These are phyloP conservation scores for Yamadazyma mexicana DNA, from an alignment of 1,139 yeast species.

Conservation along the genomic window DNA sequence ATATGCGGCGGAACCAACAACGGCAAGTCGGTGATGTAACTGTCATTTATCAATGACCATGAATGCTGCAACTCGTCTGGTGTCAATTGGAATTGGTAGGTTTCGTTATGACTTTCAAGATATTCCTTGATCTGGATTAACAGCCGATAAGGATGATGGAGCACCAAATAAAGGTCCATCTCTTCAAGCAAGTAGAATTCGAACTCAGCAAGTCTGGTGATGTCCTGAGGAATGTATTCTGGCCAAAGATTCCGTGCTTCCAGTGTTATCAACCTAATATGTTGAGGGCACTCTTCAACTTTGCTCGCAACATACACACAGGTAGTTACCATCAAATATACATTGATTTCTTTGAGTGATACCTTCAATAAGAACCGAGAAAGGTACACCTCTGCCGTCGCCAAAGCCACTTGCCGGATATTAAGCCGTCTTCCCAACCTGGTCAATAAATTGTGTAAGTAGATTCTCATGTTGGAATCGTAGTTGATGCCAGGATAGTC, in stretches of 20 bases:
- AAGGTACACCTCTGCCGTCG: slow-evolving; percentile 85
- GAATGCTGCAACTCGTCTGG: slow-evolving; percentile 79
- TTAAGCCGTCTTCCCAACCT: slow-evolving; percentile 77
- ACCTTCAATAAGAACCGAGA: slow-evolving; percentile 73
- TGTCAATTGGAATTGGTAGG: slow-evolving; percentile 40
- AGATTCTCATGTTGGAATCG: slow-evolving; percentile 66
- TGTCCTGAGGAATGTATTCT: slow-evolving; percentile 88
- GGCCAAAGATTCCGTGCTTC: slow-evolving; percentile 96
- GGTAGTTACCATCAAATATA: slow-evolving; percentile 78
- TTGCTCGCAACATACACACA: slow-evolving; percentile 89
- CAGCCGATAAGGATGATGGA: slow-evolving; percentile 88
- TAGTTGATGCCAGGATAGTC: slow-evolving; percentile 48
- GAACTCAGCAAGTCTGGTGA: slow-evolving; percentile 92
- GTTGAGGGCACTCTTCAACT: slow-evolving; percentile 94
- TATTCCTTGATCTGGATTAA: slow-evolving; percentile 60
- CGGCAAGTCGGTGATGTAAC: slow-evolving; percentile 84
- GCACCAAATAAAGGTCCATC: slow-evolving; percentile 72
- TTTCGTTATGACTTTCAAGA: slow-evolving; percentile 24
- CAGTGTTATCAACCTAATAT: slow-evolving; percentile 74
- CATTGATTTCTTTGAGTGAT: slow-evolving; percentile 76
- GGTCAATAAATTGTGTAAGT: slow-evolving; percentile 65
- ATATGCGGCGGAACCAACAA: slow-evolving; percentile 86
- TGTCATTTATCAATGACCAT: slow-evolving; percentile 90
- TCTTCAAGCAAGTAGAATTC: slow-evolving; percentile 93
- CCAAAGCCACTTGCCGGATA: slow-evolving; percentile 77